Conservation (phyloP, 129 eudicot genomes). For the Flaveria trinervia region DNA sequence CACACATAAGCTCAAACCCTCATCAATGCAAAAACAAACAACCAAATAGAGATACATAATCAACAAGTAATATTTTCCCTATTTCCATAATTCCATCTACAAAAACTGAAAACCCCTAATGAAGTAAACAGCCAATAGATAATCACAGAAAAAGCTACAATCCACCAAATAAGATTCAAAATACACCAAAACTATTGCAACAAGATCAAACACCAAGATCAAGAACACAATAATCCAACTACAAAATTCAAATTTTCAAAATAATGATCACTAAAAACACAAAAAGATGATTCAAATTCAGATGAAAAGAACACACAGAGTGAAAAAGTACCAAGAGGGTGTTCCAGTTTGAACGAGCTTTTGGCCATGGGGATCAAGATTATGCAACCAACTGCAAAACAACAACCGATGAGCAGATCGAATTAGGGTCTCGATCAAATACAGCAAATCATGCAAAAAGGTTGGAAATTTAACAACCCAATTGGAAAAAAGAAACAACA, state of each 20-base stretch:
- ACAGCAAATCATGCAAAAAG: constrained; percentile 8
- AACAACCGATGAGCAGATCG: constrained; percentile 16
- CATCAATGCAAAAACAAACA: background rate
- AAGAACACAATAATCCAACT: background rate
- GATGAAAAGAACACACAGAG: background rate
- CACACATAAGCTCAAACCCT: background rate
- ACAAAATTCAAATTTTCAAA: background rate
- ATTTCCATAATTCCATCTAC: background rate
- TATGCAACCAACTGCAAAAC: constrained; percentile 21
- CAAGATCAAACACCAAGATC: background rate
- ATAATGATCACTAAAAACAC: background rate
- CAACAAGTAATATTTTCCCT: background rate
- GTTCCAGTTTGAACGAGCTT: constrained; percentile 83
- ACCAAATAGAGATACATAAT: background rate
- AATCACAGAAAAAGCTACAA: background rate
- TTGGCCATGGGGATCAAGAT: constrained; percentile 57
- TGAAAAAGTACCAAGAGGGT: constrained; percentile 66
- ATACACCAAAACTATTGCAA: background rate
- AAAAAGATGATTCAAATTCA: no score
- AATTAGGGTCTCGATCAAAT: constrained; percentile 33
- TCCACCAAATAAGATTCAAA: background rate
- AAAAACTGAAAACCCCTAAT: background rate
- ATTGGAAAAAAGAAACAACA: background rate
- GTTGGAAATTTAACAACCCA: background rate
- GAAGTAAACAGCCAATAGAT: background rate